These are phyloP conservation scores for Chaetomiaceae sp. DNA, from an alignment of 2,329 filamentous ascomycete genomes.

Conservation along the genomic window DNA sequence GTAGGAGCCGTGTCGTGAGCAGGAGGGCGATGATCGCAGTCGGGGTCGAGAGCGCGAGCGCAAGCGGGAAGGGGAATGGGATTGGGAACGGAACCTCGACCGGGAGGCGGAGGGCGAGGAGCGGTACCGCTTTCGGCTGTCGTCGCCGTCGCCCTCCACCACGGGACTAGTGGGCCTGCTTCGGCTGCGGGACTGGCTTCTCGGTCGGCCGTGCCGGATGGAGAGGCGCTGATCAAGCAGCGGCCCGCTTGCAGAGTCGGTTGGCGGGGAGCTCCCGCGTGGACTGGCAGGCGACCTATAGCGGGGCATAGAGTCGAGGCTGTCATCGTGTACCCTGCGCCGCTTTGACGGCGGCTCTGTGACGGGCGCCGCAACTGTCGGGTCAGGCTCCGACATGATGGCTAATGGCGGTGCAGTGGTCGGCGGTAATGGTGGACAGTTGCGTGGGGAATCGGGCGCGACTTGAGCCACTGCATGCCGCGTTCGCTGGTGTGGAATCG, in stretches of 20 bases:
- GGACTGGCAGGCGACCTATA: slow-evolving; percentile 38
- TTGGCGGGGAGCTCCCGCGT: slow-evolving; percentile 6
- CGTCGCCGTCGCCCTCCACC: slow-evolving; percentile 1
- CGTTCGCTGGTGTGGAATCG: no score
- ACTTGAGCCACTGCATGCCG: no score
- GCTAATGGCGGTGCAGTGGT: not conserved
- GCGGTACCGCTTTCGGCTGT: slow-evolving; percentile 18
- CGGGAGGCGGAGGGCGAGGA: slow-evolving; percentile 16
- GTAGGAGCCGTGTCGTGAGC: slow-evolving; percentile 29
- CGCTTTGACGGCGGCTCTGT: slow-evolving; percentile 36
- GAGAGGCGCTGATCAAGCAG: slow-evolving; percentile 22
- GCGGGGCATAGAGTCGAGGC: slow-evolving; percentile 33
- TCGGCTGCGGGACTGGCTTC: slow-evolving; percentile 20
- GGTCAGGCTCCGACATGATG: slow-evolving; percentile 27
- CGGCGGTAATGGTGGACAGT: no score
- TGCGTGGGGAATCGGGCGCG: no score
- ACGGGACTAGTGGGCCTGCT: slow-evolving; percentile 10
- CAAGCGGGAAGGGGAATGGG: slow-evolving; percentile 24
- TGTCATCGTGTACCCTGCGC: slow-evolving; percentile 37
- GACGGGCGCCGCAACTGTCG: slow-evolving; percentile 19
- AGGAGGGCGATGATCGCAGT: slow-evolving; percentile 22
- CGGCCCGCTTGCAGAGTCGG: not conserved
- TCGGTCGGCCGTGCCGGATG: slow-evolving; percentile 23
- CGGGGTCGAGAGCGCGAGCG: slow-evolving; percentile 20
- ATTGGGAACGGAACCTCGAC: slow-evolving; percentile 5